These are phyloP conservation scores for Cynanchum wilfordii DNA, from an alignment of 257 asterid genomes.

Conservation along the genomic window DNA sequence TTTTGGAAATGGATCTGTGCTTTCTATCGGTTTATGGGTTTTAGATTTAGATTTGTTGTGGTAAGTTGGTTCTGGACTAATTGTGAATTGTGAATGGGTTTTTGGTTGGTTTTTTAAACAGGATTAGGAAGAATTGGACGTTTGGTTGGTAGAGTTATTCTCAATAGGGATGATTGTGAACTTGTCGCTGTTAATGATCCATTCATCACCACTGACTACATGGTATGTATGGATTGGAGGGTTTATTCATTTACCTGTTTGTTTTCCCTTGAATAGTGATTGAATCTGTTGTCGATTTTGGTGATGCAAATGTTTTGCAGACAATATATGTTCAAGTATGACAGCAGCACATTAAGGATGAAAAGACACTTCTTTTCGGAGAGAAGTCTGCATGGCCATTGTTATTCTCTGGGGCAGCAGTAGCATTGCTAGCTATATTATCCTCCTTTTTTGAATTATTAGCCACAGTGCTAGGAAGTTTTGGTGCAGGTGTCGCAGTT, in stretches of 20 bases:
- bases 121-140: constrained; percentile 95
- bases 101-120: constrained; percentile 12
- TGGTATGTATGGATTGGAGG: constrained; percentile 32
- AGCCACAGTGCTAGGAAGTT: too few species aligned
- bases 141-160: constrained; percentile 81
- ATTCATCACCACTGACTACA: constrained; percentile 77
- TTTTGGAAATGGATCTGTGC: neutral
- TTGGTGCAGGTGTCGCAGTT: constrained; percentile 7
- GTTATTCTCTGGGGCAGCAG: constrained; percentile 13
- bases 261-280: neutral
- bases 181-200: constrained; percentile 94
- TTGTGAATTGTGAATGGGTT: neutral
- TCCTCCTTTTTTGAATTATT: constrained; percentile 12
- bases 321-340: constrained; percentile 93
- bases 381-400: constrained; percentile 35
- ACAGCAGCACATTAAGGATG: constrained; percentile 66
- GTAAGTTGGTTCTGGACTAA: neutral
- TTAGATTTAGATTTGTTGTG: neutral
- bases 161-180: constrained; percentile 77
- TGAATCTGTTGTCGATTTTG: neutral
- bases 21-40: neutral
- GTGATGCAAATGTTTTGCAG: constrained; percentile 30
- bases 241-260: neutral
- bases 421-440: constrained; percentile 13
- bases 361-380: constrained; percentile 78